Conservation (phyloP, 2,329 filamentous ascomycete species). For the Magnaporthiopsis incrustans region DNA sequence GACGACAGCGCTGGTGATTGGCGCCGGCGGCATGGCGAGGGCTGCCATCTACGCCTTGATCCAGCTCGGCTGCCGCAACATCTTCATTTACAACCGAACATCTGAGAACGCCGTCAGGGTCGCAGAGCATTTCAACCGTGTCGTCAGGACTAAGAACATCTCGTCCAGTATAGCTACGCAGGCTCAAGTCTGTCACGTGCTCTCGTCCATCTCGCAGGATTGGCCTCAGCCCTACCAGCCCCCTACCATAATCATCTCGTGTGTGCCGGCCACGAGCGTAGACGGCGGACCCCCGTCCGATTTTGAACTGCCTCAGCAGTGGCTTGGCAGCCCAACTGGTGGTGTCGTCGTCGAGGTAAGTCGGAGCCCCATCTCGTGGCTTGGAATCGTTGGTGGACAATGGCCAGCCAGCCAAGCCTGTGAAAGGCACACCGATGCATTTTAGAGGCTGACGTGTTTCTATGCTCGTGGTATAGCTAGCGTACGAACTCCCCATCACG, state of each 20-base stretch:
- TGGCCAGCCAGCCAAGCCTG: neutral
- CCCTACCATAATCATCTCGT: slow-evolving; percentile 65
- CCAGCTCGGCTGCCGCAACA: slow-evolving; percentile 62
- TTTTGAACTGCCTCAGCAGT: slow-evolving; percentile 61
- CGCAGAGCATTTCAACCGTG: slow-evolving; percentile 58
- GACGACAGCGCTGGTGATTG: slow-evolving; percentile 49
- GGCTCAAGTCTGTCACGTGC: slow-evolving; percentile 40
- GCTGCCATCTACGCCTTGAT: slow-evolving; percentile 67
- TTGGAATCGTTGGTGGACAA: neutral
- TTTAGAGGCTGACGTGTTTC: neutral
- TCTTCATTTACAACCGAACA: slow-evolving; percentile 66
- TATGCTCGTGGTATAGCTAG: slow-evolving; percentile 31
- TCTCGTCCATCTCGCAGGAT: slow-evolving; percentile 46
- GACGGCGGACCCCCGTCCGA: slow-evolving; percentile 54
- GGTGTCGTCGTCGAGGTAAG: slow-evolving; percentile 60
- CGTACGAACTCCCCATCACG: slow-evolving; percentile 64
- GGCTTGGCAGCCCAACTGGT: slow-evolving; percentile 62
- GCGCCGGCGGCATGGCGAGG: slow-evolving; percentile 64
- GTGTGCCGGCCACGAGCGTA: slow-evolving; percentile 58
- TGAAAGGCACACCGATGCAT: neutral
- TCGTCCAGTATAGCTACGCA: neutral
- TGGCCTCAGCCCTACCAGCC: slow-evolving; percentile 57
- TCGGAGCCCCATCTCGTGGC: neutral
- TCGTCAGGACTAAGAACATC: slow-evolving; percentile 26
- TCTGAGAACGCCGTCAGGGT: slow-evolving; percentile 50